Base-by-base conservation (phyloP, 2,329 filamentous ascomycete species). In the Lachnellula suecica region DNA sequence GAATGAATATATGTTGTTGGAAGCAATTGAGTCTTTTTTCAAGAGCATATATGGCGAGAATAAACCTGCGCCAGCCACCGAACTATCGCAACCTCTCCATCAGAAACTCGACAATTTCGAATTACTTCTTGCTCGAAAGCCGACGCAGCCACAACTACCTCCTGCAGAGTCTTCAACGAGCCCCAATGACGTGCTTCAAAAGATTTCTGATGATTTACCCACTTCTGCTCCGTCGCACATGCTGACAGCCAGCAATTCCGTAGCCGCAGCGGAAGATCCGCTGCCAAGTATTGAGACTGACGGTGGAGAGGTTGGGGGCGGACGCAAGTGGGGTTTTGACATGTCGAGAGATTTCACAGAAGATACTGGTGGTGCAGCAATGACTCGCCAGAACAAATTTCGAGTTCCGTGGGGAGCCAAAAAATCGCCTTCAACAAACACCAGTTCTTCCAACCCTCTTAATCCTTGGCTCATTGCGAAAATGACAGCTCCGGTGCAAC, bases 1-100 rank as follows among this genome's bases (percentile, higher is more conserved):
- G 4, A 73, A 89, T 46, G 79, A 84, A 23, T 59, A 44, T 35
- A 29, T 66, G 1, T 58, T 82, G 2, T n/a, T 79, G 2, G 58
- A 62, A 4, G 66, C 58, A 27, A 53, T 63, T n/a, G 66, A 68
- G 35, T 53, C 49, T 3, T 42, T 64, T 5, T 65, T 69, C 43
- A 61, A 56, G 40, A 52, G 54, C 7, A 24, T 66, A 2, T 69
- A 68, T 53, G 63, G 63, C 5, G 52, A 59, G 35, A 35, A 42
- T 13, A 48, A 44, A n/a, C 40, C 19, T 22, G 38, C 40, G 13
- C 29, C 52, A 19, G 17, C 37, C 13, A 34, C 38, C 15, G 13
- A 44, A 11, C n/a, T 42, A 15, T 29, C 41, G 4, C 25, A 34
- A 10, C 15, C 19, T n/a, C 8, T 40, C 9, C 34, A 8, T 15